Percentiles rank a stretch among this genome's conserved stretches.
phyloP scores from a whole-genome alignment of 2,329 filamentous ascomycete species.

The Pseudocercospora ulei region DNA sequence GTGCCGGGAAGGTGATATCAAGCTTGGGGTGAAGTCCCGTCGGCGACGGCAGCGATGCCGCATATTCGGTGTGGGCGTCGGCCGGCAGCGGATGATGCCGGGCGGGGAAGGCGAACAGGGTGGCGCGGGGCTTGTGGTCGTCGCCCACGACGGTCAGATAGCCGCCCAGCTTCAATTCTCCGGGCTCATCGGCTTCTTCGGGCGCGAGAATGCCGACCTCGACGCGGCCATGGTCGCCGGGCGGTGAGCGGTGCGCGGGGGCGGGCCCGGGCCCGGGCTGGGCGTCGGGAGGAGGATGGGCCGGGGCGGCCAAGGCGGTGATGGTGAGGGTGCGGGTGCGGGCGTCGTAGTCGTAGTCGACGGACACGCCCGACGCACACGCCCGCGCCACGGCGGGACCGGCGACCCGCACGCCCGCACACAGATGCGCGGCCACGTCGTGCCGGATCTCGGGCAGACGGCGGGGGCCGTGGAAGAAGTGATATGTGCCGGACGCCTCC shows the following conservation, averaged over 20 bases:
- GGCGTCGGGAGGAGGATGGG: conserved; percentile 6
- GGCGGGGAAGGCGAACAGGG: conserved; percentile 73
- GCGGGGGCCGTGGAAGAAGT: conserved; percentile 60
- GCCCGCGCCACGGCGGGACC: conserved; percentile 8
- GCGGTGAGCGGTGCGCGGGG: conserved; percentile 8
- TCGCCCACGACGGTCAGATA: conserved; percentile 69
- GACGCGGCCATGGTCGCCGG: conserved; percentile 38
- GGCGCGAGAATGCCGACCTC: conserved; percentile 72
- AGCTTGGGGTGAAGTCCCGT: conserved; percentile 77
- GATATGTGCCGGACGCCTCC: conserved; percentile 41
- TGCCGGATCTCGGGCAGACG: conserved; percentile 45
- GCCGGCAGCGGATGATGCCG: conserved; percentile 55
- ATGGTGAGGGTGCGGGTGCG: conserved; percentile 58
- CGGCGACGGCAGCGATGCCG: conserved; percentile 55
- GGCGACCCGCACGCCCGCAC: conserved; percentile 29
- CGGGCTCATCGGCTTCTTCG: conserved; percentile 52
- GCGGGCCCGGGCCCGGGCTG: neutral
- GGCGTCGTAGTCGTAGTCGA: conserved; percentile 71
- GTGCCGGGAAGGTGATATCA: conserved; percentile 53
- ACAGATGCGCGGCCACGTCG: conserved; percentile 5
- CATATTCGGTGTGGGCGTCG: conserved; percentile 36
- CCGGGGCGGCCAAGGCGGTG: conserved; percentile 10
- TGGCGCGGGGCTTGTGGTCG: conserved; percentile 58
- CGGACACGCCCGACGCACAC: conserved; percentile 33
- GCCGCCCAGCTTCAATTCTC: conserved; percentile 70